Evolutionary conservation across 345 rosid species (phyloP), one percentile per base, ranked within the genome.

Genomic region (Physaria fendleri): DNA sequence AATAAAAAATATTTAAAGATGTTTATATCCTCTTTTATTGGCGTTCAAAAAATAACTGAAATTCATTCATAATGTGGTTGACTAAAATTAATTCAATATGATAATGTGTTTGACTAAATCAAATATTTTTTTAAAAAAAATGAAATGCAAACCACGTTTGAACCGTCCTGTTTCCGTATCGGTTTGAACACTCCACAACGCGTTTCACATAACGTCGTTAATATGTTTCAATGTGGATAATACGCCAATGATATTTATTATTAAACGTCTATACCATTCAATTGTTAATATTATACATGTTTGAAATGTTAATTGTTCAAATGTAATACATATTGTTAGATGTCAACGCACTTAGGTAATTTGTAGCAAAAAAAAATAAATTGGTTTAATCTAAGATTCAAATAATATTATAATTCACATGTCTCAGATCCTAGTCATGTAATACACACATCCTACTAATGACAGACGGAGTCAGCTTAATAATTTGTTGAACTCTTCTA

Each of bases 371-470:
- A n/a, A 4, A 8, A 44, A 33, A 20, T n/a, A 32, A 16, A 25
- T n/a, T 16, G 2, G 11, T 8, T 5, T 18, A 18, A 6, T 40
- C 32, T 42, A 22, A 42, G 12, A 23, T 13, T 44, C 24, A 2
- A 5, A 11, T 24, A 57, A 6, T 66, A 56, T 56, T 8, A 47
- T 47, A 39, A 23, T 23, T 21, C 13, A 2, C 8, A 52, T 25
- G 41, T 28, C 67, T 68, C 73, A 45, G 42, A 54, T 69, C 73
- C 68, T 54, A 53, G 68, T 69, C 68, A 69, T 46, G 67, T 27
- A 23, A 38, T 6, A 16, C 41, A 8, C 22, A 7, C 24, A 14
- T 40, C 15, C 13, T 1, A 22, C 17, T 37, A 13, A 35, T 13
- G 10, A 41, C 41, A 52, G 51, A 48, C 39, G 40, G 41, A 28